Base-by-base conservation (phyloP, 805 yeast genomes). In the Cyberlindnera euphorbiiphila region DNA sequence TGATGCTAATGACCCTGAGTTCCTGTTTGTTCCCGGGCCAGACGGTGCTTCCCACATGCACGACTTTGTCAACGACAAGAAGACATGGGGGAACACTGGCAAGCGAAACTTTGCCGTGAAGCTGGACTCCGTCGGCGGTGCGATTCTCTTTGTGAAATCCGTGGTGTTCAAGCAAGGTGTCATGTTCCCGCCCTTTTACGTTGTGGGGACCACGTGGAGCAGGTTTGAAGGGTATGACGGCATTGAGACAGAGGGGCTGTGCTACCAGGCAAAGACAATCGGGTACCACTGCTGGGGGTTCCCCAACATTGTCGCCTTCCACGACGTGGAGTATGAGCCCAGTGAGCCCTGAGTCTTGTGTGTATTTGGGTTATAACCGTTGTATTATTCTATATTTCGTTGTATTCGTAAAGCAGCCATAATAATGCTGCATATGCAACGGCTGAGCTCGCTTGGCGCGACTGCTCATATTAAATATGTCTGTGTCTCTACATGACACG, bases 41-140 rank as follows among this genome's bases (percentile, higher is more conserved):
- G 49, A 39, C 6, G 34, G 40, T 3, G 58, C 54, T 25, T 27
- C 30, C 16, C 53, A 35, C 22, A 56, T 61, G 45, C 47, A 42
- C 13, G 45, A 40, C 23, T 39, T 56, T 9, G 5, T 25, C 27
- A 18, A 40, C 12, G 32, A 32, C n/a, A n/a, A 24, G 4, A 33
- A 38, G 17, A 29, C 19, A 13, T 42, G 35, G 34, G 42, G 38
- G 10, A 42, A 47, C 33, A 22, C 28, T 10, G 45, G 38, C 3
- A 24, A 34, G 12, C 21, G 34, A 2, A 39, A 36, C 11, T 43
- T 50, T 33, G 8, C 42, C 0, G 56, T 61, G 3, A 51, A 51
- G 21, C 43, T 72, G 17, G 76, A 71, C 43, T 69, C 76, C 3
- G 78, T 72, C 9, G 78, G 78, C 1, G 76, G 77, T 8, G 76